A percentile compares a stretch with the other conserved stretches of the same genome.
Conservation (phyloP, 1,284 basidiomycete species). For the Cutaneotrichosporon mucoides region DNA sequence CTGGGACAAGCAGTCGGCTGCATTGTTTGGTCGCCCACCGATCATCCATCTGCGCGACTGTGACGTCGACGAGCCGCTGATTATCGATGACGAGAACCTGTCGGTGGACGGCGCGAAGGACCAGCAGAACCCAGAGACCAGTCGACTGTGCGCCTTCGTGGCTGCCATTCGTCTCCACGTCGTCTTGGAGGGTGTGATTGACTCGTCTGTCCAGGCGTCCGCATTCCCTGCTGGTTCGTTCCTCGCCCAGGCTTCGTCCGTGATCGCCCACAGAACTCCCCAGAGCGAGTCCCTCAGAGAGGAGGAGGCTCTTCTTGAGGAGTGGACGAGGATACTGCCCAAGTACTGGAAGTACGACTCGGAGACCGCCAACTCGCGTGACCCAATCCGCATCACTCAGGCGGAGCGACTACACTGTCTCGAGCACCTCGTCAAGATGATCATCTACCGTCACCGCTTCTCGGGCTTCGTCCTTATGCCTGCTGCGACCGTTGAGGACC, state of each 20-base stretch:
- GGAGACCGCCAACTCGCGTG: conserved; percentile 75
- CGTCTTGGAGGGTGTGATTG: conserved; percentile 65
- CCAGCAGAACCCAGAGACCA: conserved; percentile 65
- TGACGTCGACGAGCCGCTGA: conserved; percentile 73
- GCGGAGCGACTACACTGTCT: conserved; percentile 76
- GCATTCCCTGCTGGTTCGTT: conserved; percentile 48
- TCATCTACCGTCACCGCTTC: conserved; percentile 52
- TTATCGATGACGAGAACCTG: conserved; percentile 84
- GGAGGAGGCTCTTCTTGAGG: conserved; percentile 73
- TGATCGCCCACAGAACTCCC: conserved; percentile 43
- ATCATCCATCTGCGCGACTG: conserved; percentile 79
- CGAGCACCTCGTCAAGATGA: conserved; percentile 75
- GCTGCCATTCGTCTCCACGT: conserved; percentile 69
- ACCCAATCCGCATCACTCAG: conserved; percentile 81
- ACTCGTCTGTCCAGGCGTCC: conserved; percentile 51
- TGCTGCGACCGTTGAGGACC: conserved; percentile 46
- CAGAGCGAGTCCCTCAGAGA: conserved; percentile 63
- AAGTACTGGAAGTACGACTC: conserved; percentile 71
- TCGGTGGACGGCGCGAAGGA: conserved; percentile 64
- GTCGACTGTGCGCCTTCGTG: conserved; percentile 74
- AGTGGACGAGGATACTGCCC: conserved; percentile 66
- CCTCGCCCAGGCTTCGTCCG: conserved; percentile 47
- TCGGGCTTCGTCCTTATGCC: conserved; percentile 49
- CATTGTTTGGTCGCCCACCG: conserved; percentile 79
- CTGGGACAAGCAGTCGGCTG: conserved; percentile 77